Base-by-base conservation (phyloP, 805 yeast species). In the Saccharomycopsis schoenii region DNA sequence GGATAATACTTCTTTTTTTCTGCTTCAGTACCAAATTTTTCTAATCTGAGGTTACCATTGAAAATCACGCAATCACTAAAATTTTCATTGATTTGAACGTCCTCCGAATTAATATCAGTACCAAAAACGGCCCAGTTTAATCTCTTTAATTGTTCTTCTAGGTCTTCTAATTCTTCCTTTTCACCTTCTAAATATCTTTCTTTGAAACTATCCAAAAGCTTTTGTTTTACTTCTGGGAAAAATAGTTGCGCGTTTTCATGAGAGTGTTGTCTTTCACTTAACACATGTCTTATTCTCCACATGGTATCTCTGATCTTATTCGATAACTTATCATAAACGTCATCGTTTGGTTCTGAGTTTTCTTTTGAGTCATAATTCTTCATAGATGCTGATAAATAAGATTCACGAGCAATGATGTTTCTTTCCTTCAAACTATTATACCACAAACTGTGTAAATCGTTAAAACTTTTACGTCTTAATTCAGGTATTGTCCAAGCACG, bases 361-460 rank as follows among this genome's bases (percentile, higher is more conserved):
- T 57, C 29, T 25, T 25, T 29, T 12, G 36, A 61, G 61, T 62
- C 64, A 64, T 59, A 66, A 67, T 19, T 58, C 39, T 57, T 25
- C 51, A 56, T 50, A 21, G 59, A 74, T 41, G 70, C 78, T 61
- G 80, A 79, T 66, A 89, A 77, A 65, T 86, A 83, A 60, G 77
- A 77, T 72, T 94, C 98, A 67, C 97, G 80, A 40, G 83, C 84
- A 61, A 93, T 72, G 14, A 83, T 74, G 71, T 94, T 94, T 66
- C 96, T 77, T 73, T 94, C 97, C 70, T 83, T 88, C 66, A 93
- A 74, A 66, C 92, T 83, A 54, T 86, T 79, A 71, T 89, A 93
- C 98, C 99, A 94, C 68, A 94, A 77, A 42, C 84, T 81, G 73
- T 94, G 99, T 67, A 94, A 76, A 70, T 94, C 99, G 50, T 91